Conservation (phyloP, 768 basidiomycete species). For the Cubamyces sp. region DNA sequence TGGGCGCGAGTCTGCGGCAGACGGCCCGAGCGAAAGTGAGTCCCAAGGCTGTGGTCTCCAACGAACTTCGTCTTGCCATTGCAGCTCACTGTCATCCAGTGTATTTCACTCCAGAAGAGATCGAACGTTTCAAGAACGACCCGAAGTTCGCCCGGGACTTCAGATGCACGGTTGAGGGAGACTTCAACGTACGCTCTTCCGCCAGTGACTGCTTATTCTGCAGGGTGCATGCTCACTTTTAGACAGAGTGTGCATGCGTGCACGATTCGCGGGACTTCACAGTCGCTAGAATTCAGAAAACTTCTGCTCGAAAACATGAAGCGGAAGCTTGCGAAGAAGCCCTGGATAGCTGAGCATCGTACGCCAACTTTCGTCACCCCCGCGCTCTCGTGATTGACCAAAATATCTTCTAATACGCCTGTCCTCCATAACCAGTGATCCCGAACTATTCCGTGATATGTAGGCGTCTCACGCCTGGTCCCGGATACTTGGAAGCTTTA, state of each 20-base stretch:
- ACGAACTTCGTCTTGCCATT: no score
- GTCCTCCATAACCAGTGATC: constrained; percentile 43
- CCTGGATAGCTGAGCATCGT: constrained; percentile 64
- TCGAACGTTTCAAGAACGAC: constrained; percentile 48
- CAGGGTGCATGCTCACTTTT: no score
- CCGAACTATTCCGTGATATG: constrained; percentile 63
- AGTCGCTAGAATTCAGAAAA: constrained; percentile 41
- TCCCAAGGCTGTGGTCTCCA: no score
- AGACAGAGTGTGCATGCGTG: constrained; percentile 38
- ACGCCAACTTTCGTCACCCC: no score
- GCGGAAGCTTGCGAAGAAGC: constrained; percentile 55
- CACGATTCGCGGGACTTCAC: constrained; percentile 44
- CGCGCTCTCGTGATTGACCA: no score
- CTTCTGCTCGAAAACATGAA: constrained; percentile 51
- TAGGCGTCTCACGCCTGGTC: constrained; percentile 66
- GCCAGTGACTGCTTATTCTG: constrained; percentile 15
- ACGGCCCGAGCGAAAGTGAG: constrained; percentile 47
- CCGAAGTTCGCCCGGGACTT: constrained; percentile 51
- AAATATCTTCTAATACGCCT: no score
- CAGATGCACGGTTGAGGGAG: constrained; percentile 50
- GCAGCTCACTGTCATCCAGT: background rate
- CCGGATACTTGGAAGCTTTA: constrained; percentile 68
- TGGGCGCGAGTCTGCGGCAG: constrained; percentile 35
- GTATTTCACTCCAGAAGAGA: constrained; percentile 47
- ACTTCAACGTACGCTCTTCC: constrained; percentile 48